phyloP scores from a whole-genome alignment of 768 basidiomycete genomes.

The Amanita polypyramis region DNA sequence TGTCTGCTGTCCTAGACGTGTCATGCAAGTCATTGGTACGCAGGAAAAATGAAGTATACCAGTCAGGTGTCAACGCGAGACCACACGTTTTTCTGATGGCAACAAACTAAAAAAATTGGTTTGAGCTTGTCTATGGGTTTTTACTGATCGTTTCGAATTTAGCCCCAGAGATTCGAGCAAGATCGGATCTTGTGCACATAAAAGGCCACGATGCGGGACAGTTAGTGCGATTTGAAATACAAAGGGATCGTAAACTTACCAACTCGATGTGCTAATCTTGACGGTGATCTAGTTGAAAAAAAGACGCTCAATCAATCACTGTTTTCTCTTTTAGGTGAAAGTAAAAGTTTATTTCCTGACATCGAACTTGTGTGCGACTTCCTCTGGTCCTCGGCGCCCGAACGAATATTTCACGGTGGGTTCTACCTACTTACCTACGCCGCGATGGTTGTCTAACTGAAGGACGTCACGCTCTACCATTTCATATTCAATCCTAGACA shows the following conservation, averaged over 20 bases:
- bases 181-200: neutral
- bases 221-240: neutral
- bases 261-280: neutral
- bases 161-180: neutral
- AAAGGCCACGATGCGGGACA: neutral
- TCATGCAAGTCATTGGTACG: no score
- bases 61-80: no score
- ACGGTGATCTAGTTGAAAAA: neutral
- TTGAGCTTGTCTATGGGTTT: no score
- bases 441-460: neutral
- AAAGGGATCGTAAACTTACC: neutral
- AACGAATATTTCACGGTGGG: neutral
- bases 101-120: neutral
- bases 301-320: neutral
- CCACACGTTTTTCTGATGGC: no score
- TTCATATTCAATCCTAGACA: no score
- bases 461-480: neutral
- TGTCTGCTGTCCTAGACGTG: neutral
- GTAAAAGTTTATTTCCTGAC: conserved; percentile 2
- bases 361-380: neutral
- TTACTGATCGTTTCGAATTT: neutral
- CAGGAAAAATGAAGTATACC: no score
- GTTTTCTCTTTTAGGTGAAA: neutral
- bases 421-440: neutral
- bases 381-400: conserved; percentile 1